Percentiles rank a stretch among this genome's conserved stretches.
Conservation (phyloP, 129 eudicot genomes). For the Pittosporum tobira region DNA sequence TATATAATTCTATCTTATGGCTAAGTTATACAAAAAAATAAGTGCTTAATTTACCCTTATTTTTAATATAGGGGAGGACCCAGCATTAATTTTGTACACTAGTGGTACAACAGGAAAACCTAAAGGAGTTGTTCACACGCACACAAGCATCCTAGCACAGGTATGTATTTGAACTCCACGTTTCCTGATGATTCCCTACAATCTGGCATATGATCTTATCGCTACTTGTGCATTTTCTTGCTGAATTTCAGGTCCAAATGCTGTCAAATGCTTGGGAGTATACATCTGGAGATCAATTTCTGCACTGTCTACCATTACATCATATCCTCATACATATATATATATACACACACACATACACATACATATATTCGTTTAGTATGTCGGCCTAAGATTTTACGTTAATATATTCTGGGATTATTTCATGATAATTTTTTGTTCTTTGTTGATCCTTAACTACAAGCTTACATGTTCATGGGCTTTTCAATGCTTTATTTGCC, state of each 20-base stretch:
- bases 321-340: slow-evolving; percentile 57
- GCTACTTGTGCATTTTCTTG: slow-evolving; percentile 7
- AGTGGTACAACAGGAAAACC: slow-evolving; percentile 99
- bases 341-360: too few species aligned
- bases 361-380: background rate
- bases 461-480: slow-evolving; percentile 84
- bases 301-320: slow-evolving; percentile 94
- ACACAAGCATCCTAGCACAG: slow-evolving; percentile 80
- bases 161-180: slow-evolving; percentile 27
- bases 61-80: slow-evolving; percentile 46
- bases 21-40: background rate
- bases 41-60: background rate
- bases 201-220: background rate
- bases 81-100: slow-evolving; percentile 88
- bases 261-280: slow-evolving; percentile 88
- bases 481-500: slow-evolving; percentile 84
- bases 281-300: slow-evolving; percentile 61
- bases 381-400: background rate
- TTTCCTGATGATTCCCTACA: background rate
- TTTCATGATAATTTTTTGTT: background rate
- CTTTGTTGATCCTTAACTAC: slow-evolving; percentile 41
- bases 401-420: background rate
- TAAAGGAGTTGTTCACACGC: slow-evolving; percentile 97
- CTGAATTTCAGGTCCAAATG: slow-evolving; percentile 73
- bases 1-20: background rate